phyloP scores from a whole-genome alignment of 257 asterid genomes.

The Verbena officinalis region DNA sequence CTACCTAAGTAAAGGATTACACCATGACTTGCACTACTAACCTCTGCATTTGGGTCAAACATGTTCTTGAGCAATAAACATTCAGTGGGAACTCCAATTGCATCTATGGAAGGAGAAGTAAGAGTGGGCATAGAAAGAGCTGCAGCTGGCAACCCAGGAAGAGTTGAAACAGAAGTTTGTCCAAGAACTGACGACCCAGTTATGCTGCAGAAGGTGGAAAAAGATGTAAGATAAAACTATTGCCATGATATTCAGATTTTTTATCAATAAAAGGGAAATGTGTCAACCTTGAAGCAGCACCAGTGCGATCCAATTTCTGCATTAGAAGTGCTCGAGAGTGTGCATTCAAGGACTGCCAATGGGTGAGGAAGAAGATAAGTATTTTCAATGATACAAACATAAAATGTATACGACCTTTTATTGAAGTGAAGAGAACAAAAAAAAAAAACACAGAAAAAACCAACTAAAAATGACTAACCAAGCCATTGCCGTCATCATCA shows the following conservation, averaged over 20 bases:
- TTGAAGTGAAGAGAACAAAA: constrained; percentile 7
- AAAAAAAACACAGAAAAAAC: not conserved
- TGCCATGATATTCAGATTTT: not conserved
- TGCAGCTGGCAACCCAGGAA: constrained; percentile 45
- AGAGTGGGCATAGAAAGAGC: constrained; percentile 43
- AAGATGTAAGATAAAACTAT: constrained; percentile 18
- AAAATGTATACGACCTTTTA: too few species aligned
- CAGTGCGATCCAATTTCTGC: constrained; percentile 68
- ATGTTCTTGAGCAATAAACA: constrained; percentile 69
- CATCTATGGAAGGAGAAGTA: constrained; percentile 40
- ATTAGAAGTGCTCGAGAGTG: constrained; percentile 62
- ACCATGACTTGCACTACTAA: constrained; percentile 31
- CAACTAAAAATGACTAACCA: constrained; percentile 52
- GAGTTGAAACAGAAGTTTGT: constrained; percentile 42
- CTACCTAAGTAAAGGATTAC: too few species aligned
- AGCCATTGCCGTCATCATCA: constrained; percentile 62
- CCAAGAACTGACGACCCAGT: constrained; percentile 47
- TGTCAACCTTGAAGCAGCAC: constrained; percentile 58
- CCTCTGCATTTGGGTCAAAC: constrained; percentile 75
- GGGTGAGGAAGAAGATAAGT: constrained; percentile 28
- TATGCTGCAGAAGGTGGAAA: constrained; percentile 40
- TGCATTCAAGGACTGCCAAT: constrained; percentile 67
- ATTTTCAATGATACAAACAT: not conserved
- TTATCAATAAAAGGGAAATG: constrained; percentile 11
- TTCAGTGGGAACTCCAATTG: constrained; percentile 70